Conservation (phyloP, 2,329 filamentous ascomycete genomes). For the Paraphoma sp. region DNA sequence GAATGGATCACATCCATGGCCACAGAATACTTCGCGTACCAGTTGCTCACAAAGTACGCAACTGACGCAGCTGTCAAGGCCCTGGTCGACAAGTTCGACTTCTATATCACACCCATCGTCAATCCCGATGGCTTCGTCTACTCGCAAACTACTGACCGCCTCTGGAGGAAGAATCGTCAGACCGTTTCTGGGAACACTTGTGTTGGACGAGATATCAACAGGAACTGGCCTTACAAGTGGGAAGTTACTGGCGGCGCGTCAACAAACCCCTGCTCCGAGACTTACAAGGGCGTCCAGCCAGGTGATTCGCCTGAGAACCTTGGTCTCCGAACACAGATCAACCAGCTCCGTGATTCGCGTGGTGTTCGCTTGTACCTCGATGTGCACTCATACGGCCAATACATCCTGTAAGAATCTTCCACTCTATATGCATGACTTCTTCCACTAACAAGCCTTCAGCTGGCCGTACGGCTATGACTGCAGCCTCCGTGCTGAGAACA, state of each 20-base stretch:
- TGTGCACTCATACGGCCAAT: conserved; percentile 62
- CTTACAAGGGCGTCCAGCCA: conserved; percentile 43
- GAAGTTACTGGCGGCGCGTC: conserved; percentile 41
- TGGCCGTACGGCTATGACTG: conserved; percentile 67
- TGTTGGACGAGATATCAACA: conserved; percentile 48
- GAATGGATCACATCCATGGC: conserved; percentile 39
- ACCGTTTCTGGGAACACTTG: conserved; percentile 39
- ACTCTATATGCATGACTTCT: no score
- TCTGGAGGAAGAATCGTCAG: conserved; percentile 51
- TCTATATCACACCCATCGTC: conserved; percentile 38
- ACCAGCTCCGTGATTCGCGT: conserved; percentile 48
- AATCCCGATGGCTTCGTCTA: conserved; percentile 45
- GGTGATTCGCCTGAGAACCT: conserved; percentile 44
- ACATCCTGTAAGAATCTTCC: conserved; percentile 34
- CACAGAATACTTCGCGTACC: conserved; percentile 41
- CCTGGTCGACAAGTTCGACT: conserved; percentile 46
- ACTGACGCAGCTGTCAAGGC: conserved; percentile 41
- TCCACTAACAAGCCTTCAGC: no score
- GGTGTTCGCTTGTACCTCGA: conserved; percentile 69
- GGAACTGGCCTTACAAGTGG: conserved; percentile 50
- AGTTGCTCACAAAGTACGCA: conserved; percentile 44
- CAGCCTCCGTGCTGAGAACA: conserved; percentile 54
- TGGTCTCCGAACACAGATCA: conserved; percentile 53
- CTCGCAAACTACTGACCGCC: conserved; percentile 46
- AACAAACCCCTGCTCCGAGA: conserved; percentile 47